A percentile compares a stretch with the other conserved stretches of the same genome.
Conservation (phyloP, 495 filamentous ascomycete species). For the Penicillium diatomitis region DNA sequence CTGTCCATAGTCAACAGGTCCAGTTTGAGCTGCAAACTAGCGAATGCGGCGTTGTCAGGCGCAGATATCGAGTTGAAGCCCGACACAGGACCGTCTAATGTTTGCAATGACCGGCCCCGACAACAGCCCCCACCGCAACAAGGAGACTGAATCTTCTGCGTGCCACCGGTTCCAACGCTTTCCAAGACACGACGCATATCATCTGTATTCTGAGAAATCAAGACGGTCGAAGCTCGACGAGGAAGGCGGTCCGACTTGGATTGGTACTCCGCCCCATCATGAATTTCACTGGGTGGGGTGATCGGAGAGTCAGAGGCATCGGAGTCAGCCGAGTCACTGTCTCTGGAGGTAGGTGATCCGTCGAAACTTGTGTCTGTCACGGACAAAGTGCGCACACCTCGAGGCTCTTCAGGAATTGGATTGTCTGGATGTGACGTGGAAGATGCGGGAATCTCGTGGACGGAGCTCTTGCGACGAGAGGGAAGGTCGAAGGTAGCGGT, state of each 20-base stretch:
- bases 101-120: slow-evolving; percentile 50
- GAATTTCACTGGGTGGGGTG: slow-evolving; percentile 41
- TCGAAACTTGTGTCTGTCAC: slow-evolving; percentile 35
- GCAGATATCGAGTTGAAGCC: slow-evolving; percentile 43
- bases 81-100: slow-evolving; percentile 36
- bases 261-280: slow-evolving; percentile 35
- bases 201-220: slow-evolving; percentile 65
- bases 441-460: slow-evolving; percentile 32
- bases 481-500: slow-evolving; percentile 17
- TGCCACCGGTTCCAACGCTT: slow-evolving; percentile 33
- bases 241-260: slow-evolving; percentile 28
- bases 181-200: slow-evolving; percentile 60
- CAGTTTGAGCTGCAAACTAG: slow-evolving; percentile 65
- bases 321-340: slow-evolving; percentile 26
- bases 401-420: slow-evolving; percentile 48
- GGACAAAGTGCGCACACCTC: slow-evolving; percentile 29
- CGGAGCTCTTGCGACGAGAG: slow-evolving; percentile 19
- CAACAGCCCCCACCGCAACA: slow-evolving; percentile 97
- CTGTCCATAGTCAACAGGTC: slow-evolving; percentile 59
- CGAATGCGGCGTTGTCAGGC: slow-evolving; percentile 74
- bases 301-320: slow-evolving; percentile 40
- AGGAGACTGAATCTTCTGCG: slow-evolving; percentile 47
- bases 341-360: slow-evolving; percentile 30
- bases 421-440: slow-evolving; percentile 47
- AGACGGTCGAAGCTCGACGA: slow-evolving; percentile 69